phyloP scores from a whole-genome alignment of 169 alveolate species.

The Plasmodium relictum region DNA sequence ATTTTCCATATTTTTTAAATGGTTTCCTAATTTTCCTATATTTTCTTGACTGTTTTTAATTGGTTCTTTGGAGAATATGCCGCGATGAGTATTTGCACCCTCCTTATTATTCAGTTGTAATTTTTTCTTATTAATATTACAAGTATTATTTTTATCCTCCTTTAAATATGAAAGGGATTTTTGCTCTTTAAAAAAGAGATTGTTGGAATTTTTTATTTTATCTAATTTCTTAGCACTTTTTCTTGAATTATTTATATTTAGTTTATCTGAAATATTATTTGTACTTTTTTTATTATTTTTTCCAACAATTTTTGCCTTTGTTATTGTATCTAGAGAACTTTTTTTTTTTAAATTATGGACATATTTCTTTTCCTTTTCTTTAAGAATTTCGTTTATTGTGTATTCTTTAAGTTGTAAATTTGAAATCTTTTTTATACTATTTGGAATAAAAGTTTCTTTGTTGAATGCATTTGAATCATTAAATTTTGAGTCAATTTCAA shows the following conservation, averaged over 20 bases:
- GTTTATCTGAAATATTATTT: constrained; percentile 6
- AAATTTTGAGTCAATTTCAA: background rate
- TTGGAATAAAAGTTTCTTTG: constrained; percentile 12
- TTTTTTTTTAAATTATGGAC: constrained; percentile 7
- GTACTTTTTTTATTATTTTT: constrained; percentile 10
- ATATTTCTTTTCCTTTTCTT: background rate
- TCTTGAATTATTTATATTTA: background rate
- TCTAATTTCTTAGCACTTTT: background rate
- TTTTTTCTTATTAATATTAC: constrained; percentile 1
- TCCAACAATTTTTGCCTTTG: constrained; percentile 9
- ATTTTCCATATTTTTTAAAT: constrained; percentile 3
- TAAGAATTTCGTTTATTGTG: background rate
- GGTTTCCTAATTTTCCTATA: background rate
- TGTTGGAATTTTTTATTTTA: background rate
- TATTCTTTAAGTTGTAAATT: constrained; percentile 11
- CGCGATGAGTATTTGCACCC: background rate
- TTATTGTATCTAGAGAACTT: constrained; percentile 3
- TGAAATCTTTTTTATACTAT: constrained; percentile 9
- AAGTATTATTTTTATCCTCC: constrained; percentile 1
- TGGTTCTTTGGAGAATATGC: constrained; percentile 15
- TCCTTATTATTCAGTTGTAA: constrained; percentile 15
- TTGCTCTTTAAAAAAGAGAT: constrained; percentile 12
- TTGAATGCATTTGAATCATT: background rate
- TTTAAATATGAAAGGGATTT: background rate
- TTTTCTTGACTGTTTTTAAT: background rate